phyloP scores from a whole-genome alignment of 2,329 filamentous ascomycete genomes.

The Xylariaceae sp. region DNA sequence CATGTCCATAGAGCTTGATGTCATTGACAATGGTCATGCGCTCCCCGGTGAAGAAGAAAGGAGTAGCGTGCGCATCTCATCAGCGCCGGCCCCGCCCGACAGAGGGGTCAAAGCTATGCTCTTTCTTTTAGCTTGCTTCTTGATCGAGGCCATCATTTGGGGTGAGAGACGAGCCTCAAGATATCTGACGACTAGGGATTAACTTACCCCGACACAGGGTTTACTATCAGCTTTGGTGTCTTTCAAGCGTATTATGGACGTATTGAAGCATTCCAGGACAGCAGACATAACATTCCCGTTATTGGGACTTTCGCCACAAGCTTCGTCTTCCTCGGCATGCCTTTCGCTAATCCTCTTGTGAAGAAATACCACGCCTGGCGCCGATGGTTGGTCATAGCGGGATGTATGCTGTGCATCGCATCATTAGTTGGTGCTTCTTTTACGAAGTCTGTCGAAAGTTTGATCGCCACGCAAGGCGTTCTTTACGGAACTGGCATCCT shows the following conservation, averaged over 20 bases:
- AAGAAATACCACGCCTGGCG: background rate
- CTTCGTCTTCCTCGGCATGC: background rate
- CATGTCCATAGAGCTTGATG: too few species aligned
- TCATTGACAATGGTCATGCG: too few species aligned
- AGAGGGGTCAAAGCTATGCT: too few species aligned
- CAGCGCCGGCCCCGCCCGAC: too few species aligned
- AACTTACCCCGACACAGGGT: background rate
- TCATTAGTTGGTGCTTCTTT: background rate
- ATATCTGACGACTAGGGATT: background rate
- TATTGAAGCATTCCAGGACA: background rate
- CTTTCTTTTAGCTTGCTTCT: background rate
- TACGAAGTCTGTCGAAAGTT: background rate
- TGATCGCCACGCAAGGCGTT: background rate
- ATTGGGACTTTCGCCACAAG: background rate
- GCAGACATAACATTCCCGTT: background rate
- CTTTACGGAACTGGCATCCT: background rate
- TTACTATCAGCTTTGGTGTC: background rate
- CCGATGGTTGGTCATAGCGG: background rate
- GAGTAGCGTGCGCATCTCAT: too few species aligned
- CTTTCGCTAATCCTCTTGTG: background rate
- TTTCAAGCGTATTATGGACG: background rate
- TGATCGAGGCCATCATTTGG: background rate
- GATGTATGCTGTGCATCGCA: background rate
- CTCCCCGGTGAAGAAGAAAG: too few species aligned
- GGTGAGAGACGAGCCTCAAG: background rate